These are phyloP conservation scores for Helianthus tuberosus DNA, from an alignment of 129 eudicot species.

Conservation along the genomic window DNA sequence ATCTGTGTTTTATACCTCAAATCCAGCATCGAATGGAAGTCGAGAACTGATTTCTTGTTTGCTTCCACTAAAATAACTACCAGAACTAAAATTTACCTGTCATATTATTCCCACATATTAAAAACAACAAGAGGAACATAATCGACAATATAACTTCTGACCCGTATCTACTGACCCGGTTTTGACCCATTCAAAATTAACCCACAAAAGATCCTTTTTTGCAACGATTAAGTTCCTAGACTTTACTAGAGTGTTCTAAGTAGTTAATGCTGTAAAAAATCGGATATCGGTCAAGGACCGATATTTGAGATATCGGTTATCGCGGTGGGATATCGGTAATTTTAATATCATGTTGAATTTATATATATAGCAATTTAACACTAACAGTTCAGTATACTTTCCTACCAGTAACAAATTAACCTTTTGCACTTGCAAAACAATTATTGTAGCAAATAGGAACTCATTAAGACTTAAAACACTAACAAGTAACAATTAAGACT, in stretches of 20 bases:
- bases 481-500: too few relatives aligned
- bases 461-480: too few relatives aligned
- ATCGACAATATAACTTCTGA: not conserved
- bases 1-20: constrained; percentile 59
- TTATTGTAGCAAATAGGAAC: too few relatives aligned
- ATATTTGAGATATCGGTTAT: too few relatives aligned
- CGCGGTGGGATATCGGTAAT: too few relatives aligned
- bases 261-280: too few relatives aligned
- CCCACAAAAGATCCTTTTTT: not conserved
- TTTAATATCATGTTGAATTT: too few relatives aligned
- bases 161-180: not conserved
- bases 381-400: too few relatives aligned
- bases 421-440: too few relatives aligned
- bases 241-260: not conserved
- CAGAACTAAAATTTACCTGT: constrained; percentile 97
- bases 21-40: constrained; percentile 95
- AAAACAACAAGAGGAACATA: not conserved
- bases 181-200: not conserved
- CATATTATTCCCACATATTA: constrained; percentile 26
- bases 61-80: constrained; percentile 80
- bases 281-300: too few relatives aligned
- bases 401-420: too few relatives aligned
- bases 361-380: too few relatives aligned
- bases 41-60: constrained; percentile 52
- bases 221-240: constrained; percentile 1